Evolutionary conservation across 1,139 yeast genomes (phyloP).

Genomic region (Suhomyces anneliseae): DNA sequence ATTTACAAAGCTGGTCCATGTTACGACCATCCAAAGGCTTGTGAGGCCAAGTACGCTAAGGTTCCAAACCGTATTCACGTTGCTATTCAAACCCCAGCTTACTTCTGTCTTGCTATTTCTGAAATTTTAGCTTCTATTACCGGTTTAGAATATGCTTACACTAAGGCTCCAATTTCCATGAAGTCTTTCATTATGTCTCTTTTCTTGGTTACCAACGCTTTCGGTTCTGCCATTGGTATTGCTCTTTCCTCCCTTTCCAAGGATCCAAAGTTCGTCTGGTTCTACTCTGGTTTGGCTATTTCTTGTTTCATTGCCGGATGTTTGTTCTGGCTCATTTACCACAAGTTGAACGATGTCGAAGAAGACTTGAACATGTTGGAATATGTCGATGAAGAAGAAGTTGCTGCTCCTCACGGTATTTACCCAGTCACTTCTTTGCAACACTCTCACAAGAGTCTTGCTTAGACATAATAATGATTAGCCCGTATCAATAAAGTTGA

Average conservation of each 20-base stretch:
- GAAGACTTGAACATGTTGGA: constrained; percentile 63
- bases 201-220: constrained; percentile 60
- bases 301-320: constrained; percentile 61
- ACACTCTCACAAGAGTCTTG: constrained; percentile 17
- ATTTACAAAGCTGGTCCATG: constrained; percentile 79
- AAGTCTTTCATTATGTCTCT: constrained; percentile 66
- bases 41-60: constrained; percentile 28
- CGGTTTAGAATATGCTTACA: constrained; percentile 69
- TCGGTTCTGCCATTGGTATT: constrained; percentile 73
- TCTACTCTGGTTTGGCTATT: constrained; percentile 61
- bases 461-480: constrained; percentile 3
- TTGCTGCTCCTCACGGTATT: constrained; percentile 11
- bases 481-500: neutral
- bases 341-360: constrained; percentile 55
- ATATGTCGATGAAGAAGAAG: constrained; percentile 21
- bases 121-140: constrained; percentile 68
- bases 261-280: constrained; percentile 70
- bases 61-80: constrained; percentile 57
- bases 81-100: constrained; percentile 65
- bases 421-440: constrained; percentile 15
- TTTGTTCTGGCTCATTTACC: constrained; percentile 62
- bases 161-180: constrained; percentile 67
- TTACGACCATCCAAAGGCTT: constrained; percentile 55
- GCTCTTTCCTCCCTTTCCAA: constrained; percentile 65
- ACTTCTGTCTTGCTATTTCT: constrained; percentile 58